Conservation (phyloP, 345 rosid species). For the Aethionema arabicum region DNA sequence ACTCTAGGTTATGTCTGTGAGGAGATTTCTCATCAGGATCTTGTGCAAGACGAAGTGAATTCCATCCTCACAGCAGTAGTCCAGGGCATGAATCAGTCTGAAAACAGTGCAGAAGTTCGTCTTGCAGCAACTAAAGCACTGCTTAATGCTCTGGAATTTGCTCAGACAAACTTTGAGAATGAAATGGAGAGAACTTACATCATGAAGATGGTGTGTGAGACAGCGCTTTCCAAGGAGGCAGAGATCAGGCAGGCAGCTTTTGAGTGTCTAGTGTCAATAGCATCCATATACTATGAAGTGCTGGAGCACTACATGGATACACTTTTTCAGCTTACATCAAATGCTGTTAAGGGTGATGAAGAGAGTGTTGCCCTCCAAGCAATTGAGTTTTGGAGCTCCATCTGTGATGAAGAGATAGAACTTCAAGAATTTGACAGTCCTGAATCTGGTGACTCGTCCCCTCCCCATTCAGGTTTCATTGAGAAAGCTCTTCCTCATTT, state of each 20-base stretch:
- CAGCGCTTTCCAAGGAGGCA: slow-evolving; percentile 77
- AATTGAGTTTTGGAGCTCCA: slow-evolving; percentile 81
- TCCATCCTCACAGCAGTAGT: slow-evolving; percentile 93
- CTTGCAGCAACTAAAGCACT: slow-evolving; percentile 85
- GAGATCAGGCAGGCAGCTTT: slow-evolving; percentile 91
- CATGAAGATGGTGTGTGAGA: slow-evolving; percentile 92
- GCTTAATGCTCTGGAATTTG: slow-evolving; percentile 85
- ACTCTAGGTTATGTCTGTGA: slow-evolving; percentile 95
- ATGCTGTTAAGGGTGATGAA: slow-evolving; percentile 56
- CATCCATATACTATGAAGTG: not conserved
- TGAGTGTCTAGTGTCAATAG: slow-evolving; percentile 34
- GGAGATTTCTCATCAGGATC: slow-evolving; percentile 82
- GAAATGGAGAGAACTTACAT: slow-evolving; percentile 91
- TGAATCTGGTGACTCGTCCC: slow-evolving; percentile 57
- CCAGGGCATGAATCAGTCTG: slow-evolving; percentile 90
- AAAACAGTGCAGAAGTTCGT: slow-evolving; percentile 68
- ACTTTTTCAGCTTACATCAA: not conserved
- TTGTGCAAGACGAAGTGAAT: slow-evolving; percentile 87
- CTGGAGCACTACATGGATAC: not conserved
- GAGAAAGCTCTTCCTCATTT: slow-evolving; percentile 65
- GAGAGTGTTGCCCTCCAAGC: slow-evolving; percentile 81
- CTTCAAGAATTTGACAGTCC: slow-evolving; percentile 64
- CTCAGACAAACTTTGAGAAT: slow-evolving; percentile 88
- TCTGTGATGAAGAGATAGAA: slow-evolving; percentile 84
- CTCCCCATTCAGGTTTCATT: slow-evolving; percentile 60